Base-by-base conservation (phyloP, 2,329 filamentous ascomycete genomes). In the Leptographium galeiforme region DNA sequence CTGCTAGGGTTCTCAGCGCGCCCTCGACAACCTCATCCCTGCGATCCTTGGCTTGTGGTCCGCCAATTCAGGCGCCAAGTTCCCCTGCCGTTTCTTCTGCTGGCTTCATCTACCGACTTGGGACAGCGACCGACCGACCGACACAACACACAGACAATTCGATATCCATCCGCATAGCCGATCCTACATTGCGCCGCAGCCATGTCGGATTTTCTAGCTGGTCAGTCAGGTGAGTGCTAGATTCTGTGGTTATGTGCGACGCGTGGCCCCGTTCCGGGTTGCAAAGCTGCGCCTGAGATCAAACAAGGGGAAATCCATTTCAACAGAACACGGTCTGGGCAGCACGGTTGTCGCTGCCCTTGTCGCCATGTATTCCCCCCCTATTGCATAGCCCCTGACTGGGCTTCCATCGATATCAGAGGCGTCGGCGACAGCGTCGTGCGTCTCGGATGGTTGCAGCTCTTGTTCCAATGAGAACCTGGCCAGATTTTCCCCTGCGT, bases 131-230 rank as follows among this genome's bases (percentile, higher is more conserved):
- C 46, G 43, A n/a, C n/a, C n/a, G 46, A 19, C 33, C 46, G n/a
- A 36, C 4, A 18, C 19, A 19, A 38, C 13, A 34, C 14, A 36
- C 32, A 43, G 38, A 46, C 6, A 32, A 6, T 16, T 16, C 48
- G n/a, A 13, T 14, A 11, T 6, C 7, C 48, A 39, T 4, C 8
- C 25, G 39, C 8, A 45, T 18, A 25, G 16, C 8, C 44, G n/a
- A 25, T 32, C n/a, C 38, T 39, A 44, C 18, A 33, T 30, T 10
- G 25, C 8, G 5, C 45, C 46, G 46, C 48, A 41, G 55, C 36
- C 49, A 58, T 58, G 56, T 50, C 56, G n/a, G 53, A 55, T 38
- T 53, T 54, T 43, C 54, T 56, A 48, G 55, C 56, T 38, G 48
- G 48, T 53, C 55, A 57, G 53, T 43, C 51, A 58, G 56, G 56